Evolutionary conservation across 1,139 yeast genomes (phyloP).

Genomic region (Saccharomycopsis phalli): DNA sequence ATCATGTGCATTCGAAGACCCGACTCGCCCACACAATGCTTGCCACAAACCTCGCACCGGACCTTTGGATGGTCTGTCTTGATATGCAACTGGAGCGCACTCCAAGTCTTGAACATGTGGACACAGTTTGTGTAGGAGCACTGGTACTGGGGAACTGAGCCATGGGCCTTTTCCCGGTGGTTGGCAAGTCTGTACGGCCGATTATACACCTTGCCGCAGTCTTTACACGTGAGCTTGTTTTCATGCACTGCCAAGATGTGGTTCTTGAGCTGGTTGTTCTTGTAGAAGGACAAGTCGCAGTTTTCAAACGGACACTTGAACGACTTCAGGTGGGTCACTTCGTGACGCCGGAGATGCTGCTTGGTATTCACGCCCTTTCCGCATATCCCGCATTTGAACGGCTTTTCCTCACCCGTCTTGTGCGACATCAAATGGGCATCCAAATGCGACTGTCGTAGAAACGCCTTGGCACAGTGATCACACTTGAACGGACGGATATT

Average conservation of each 20-base stretch:
- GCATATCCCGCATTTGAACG: conserved; percentile 68
- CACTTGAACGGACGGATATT: conserved; percentile 76
- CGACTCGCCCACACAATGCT: conserved; percentile 62
- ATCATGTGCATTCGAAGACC: conserved; percentile 69
- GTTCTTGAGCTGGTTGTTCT: conserved; percentile 69
- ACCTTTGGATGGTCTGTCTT: conserved; percentile 67
- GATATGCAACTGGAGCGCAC: conserved; percentile 63
- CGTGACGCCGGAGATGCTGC: conserved; percentile 83
- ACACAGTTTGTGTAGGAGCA: conserved; percentile 59
- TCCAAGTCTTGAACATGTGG: conserved; percentile 61
- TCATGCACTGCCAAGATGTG: conserved; percentile 59
- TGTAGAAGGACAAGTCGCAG: conserved; percentile 63
- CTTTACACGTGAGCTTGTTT: conserved; percentile 43
- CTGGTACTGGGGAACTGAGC: conserved; percentile 45
- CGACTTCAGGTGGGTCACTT: conserved; percentile 64
- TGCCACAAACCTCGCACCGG: conserved; percentile 59
- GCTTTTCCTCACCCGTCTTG: conserved; percentile 38
- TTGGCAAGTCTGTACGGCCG: conserved; percentile 54
- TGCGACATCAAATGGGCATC: conserved; percentile 67
- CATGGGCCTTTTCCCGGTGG: conserved; percentile 55
- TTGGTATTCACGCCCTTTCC: conserved; percentile 73
- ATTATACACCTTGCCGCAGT: conserved; percentile 50
- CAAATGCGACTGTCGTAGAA: conserved; percentile 70
- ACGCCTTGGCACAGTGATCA: conserved; percentile 50
- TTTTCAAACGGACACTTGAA: conserved; percentile 52